Conservation (phyloP, 2,329 filamentous ascomycete species). For the Paraphoma chrysanthemicola region DNA sequence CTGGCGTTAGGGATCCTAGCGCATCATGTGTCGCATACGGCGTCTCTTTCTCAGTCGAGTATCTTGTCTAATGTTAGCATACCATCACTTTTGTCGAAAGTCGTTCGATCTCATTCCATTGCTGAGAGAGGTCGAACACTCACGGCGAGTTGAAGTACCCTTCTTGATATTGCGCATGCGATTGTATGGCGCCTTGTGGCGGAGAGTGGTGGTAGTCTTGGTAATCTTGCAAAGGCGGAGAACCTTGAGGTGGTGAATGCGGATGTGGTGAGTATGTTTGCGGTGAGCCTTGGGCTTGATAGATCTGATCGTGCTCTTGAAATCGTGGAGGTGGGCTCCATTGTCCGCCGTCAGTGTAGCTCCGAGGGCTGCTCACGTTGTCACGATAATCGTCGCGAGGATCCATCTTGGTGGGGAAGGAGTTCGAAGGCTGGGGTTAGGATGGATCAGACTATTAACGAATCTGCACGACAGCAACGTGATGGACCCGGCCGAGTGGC, state of each 20-base stretch:
- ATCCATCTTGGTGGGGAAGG: conserved; percentile 19
- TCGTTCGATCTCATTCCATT: conserved; percentile 8
- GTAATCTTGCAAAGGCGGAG: conserved; percentile 20
- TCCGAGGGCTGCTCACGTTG: conserved; percentile 15
- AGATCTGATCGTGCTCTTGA: conserved; percentile 25
- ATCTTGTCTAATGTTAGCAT: conserved; percentile 7
- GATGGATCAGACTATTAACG: conserved; percentile 15
- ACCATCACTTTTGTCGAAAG: background rate
- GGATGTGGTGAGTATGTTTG: conserved; percentile 10
- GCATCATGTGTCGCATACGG: conserved; percentile 16
- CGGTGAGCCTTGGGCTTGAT: conserved; percentile 11
- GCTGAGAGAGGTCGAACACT: conserved; percentile 2
- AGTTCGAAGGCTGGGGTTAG: conserved; percentile 3
- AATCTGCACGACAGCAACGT: background rate
- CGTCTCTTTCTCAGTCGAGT: conserved; percentile 29
- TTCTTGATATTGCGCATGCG: conserved; percentile 16
- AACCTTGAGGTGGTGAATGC: conserved; percentile 20
- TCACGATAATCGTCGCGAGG: conserved; percentile 19
- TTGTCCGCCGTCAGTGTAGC: conserved; percentile 17
- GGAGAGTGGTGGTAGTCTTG: conserved; percentile 18
- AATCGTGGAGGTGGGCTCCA: conserved; percentile 30
- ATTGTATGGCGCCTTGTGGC: conserved; percentile 6
- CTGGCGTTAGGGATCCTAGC: conserved; percentile 18
- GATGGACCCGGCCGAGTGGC: conserved; percentile 6
- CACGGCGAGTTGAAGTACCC: conserved; percentile 15